phyloP scores from a whole-genome alignment of 1,284 basidiomycete genomes.

The Rhodotorula sp. region DNA sequence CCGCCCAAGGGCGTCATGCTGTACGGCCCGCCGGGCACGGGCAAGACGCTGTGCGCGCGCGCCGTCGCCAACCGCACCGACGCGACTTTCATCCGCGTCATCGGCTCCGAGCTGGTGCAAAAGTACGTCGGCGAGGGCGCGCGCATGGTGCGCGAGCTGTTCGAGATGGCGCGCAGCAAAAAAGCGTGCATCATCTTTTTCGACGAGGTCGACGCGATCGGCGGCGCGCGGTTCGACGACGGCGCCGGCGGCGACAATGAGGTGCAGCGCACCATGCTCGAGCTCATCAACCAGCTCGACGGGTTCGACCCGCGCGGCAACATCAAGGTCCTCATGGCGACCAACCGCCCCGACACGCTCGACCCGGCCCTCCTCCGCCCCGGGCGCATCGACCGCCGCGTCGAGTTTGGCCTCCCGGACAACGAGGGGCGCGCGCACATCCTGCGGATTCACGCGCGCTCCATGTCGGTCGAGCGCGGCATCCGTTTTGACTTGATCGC shows the following conservation, averaged over 20 bases:
- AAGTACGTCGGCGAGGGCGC: conserved; percentile 99
- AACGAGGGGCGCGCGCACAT: conserved; percentile 96
- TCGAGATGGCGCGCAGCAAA: conserved; percentile 98
- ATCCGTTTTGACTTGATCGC: conserved; percentile 98
- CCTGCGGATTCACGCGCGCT: conserved; percentile 88
- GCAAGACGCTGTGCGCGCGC: conserved; percentile 96
- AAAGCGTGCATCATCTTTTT: conserved; percentile 99
- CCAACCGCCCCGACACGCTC: conserved; percentile 95
- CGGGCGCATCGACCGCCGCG: conserved; percentile 90
- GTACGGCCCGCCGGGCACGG: conserved; percentile 93
- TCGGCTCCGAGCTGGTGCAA: conserved; percentile 97
- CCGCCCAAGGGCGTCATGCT: conserved; percentile 97
- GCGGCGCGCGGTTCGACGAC: conserved; percentile 95
- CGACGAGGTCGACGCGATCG: conserved; percentile 96
- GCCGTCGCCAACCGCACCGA: conserved; percentile 99
- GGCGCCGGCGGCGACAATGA: conserved; percentile 99
- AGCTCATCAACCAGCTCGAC: conserved; percentile 97
- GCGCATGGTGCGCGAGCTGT: conserved; percentile 96
- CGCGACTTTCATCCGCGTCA: conserved; percentile 98
- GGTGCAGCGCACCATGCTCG: conserved; percentile 99
- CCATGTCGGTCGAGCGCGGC: conserved; percentile 93
- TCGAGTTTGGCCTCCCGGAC: conserved; percentile 95
- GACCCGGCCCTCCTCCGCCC: conserved; percentile 96
- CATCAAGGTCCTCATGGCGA: conserved; percentile 99
- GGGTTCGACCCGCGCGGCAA: conserved; percentile 98